These are phyloP conservation scores for Ustilago loliicola DNA, from an alignment of 1,284 basidiomycete genomes.

Conservation along the genomic window DNA sequence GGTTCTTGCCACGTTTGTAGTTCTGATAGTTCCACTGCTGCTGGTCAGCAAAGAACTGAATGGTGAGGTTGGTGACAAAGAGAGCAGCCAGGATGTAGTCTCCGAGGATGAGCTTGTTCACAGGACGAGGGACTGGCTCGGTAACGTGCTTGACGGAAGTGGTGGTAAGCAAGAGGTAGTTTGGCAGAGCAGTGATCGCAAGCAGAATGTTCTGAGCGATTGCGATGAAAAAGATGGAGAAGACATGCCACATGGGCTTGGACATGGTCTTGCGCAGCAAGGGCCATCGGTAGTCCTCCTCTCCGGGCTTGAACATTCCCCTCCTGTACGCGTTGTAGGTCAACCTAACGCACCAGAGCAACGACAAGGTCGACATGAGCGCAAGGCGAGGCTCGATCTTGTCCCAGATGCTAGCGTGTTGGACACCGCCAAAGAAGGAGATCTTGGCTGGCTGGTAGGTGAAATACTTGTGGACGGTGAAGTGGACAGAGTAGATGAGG, in stretches of 20 bases:
- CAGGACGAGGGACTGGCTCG: conserved; percentile 70
- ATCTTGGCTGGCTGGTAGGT: conserved; percentile 50
- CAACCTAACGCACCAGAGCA: conserved; percentile 74
- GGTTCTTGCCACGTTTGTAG: conserved; percentile 77
- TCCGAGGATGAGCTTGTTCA: conserved; percentile 74
- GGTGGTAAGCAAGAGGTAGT: conserved; percentile 74
- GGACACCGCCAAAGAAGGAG: conserved; percentile 36
- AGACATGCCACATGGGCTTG: conserved; percentile 80
- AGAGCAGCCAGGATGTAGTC: conserved; percentile 79
- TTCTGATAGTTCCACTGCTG: conserved; percentile 86
- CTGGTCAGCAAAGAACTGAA: conserved; percentile 88
- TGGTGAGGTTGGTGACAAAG: conserved; percentile 76
- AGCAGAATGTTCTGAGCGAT: conserved; percentile 84
- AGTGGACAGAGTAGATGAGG: conserved; percentile 64
- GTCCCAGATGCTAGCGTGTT: conserved; percentile 44
- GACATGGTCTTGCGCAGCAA: conserved; percentile 80
- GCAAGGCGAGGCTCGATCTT: conserved; percentile 69
- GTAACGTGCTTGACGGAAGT: conserved; percentile 70
- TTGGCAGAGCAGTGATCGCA: conserved; percentile 74
- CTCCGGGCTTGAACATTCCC: conserved; percentile 80
- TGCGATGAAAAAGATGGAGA: conserved; percentile 86
- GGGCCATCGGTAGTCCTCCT: conserved; percentile 93
- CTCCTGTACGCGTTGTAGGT: conserved; percentile 86
- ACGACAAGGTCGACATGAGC: conserved; percentile 69
- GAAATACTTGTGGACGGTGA: conserved; percentile 60